phyloP scores from a whole-genome alignment of 2,329 filamentous ascomycete genomes.

The Botryotinia convoluta region DNA sequence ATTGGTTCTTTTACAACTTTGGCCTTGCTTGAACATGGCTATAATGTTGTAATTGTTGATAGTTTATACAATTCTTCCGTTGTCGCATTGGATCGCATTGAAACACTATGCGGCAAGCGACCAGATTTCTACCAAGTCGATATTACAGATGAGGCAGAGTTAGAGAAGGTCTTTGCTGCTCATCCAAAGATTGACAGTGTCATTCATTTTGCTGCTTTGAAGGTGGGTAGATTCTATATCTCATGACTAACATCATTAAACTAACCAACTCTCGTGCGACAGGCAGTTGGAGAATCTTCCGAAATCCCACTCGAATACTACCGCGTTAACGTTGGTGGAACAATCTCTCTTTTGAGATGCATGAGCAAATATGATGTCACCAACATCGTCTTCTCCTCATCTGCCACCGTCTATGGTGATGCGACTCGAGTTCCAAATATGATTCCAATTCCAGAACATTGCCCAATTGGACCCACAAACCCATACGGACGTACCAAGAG shows the following conservation, averaged over 20 bases:
- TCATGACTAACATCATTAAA: background rate
- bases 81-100: slow-evolving; percentile 90
- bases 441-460: slow-evolving; percentile 97
- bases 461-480: slow-evolving; percentile 94
- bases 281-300: slow-evolving; percentile 94
- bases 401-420: slow-evolving; percentile 96
- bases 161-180: slow-evolving; percentile 84
- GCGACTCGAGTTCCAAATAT: slow-evolving; percentile 94
- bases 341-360: slow-evolving; percentile 77
- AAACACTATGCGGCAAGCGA: slow-evolving; percentile 85
- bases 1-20: slow-evolving; percentile 97
- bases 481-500: slow-evolving; percentile 97
- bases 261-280: slow-evolving; percentile 22
- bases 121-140: slow-evolving; percentile 83
- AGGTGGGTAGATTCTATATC: slow-evolving; percentile 54
- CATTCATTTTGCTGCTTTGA: slow-evolving; percentile 97
- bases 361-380: slow-evolving; percentile 89
- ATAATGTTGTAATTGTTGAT: slow-evolving; percentile 95
- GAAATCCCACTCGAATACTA: slow-evolving; percentile 98
- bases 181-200: slow-evolving; percentile 96
- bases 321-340: slow-evolving; percentile 92
- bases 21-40: slow-evolving; percentile 86
- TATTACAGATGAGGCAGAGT: slow-evolving; percentile 77
- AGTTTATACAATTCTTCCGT: slow-evolving; percentile 95
- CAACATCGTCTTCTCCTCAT: slow-evolving; percentile 98